phyloP scores from a whole-genome alignment of 108 stramenopile species.

The Stephanodiscus triporus region DNA sequence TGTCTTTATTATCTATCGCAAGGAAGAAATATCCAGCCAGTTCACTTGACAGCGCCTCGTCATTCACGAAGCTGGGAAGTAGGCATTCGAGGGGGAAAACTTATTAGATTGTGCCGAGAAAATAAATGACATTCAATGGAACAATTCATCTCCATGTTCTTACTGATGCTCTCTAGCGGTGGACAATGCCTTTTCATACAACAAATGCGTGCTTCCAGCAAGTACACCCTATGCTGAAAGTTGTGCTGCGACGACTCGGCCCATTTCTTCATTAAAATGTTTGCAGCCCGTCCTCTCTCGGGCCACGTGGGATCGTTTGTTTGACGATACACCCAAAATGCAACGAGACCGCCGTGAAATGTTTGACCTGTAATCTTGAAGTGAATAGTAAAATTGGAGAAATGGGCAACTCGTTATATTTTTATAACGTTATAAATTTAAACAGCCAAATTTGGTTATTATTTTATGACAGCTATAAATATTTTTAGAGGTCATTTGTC shows the following conservation, averaged over 20 bases:
- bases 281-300: conserved; percentile 10
- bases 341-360: conserved; percentile 15
- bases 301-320: conserved; percentile 4
- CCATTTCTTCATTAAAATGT: conserved; percentile 9
- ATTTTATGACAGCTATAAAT: too few relatives aligned
- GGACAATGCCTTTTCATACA: conserved; percentile 28
- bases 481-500: too few relatives aligned
- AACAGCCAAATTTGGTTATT: too few relatives aligned
- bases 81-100: not conserved
- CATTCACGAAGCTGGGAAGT: conserved; percentile 24
- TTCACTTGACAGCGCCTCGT: conserved; percentile 34
- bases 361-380: not conserved
- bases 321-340: conserved; percentile 26
- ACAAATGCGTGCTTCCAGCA: conserved; percentile 23
- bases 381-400: not conserved
- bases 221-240: conserved; percentile 31
- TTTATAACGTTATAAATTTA: not conserved
- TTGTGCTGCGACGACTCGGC: conserved; percentile 21
- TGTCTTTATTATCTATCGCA: conserved; percentile 7
- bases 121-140: not conserved
- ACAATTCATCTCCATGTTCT: not conserved
- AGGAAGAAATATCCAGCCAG: conserved; percentile 31
- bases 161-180: conserved; percentile 22
- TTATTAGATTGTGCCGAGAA: not conserved
- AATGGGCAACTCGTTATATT: too few relatives aligned